Percentiles rank a stretch among this genome's conserved stretches.
phyloP scores from a whole-genome alignment of 306 rosid species.

The Rubus parviflorus region DNA sequence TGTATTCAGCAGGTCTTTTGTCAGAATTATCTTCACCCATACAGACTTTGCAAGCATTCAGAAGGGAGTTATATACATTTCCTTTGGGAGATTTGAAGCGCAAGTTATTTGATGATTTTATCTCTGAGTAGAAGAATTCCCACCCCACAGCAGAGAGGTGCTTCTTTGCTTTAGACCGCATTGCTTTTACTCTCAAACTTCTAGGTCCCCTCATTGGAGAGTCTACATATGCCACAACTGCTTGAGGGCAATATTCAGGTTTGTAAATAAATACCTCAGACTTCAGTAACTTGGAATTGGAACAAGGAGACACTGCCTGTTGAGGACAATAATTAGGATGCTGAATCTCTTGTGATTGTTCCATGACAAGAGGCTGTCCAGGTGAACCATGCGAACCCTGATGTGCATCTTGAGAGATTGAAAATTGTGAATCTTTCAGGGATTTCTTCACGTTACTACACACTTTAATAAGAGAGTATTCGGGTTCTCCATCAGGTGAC shows the following conservation, averaged over 20 bases:
- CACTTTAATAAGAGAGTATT: conserved; percentile 6
- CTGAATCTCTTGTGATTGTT: conserved; percentile 6
- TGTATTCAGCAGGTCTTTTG: conserved; percentile 25
- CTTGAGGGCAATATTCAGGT: conserved; percentile 15
- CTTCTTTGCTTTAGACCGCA: conserved; percentile 10
- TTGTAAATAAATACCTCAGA: conserved; percentile 5
- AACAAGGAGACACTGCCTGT: not conserved
- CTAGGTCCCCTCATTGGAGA: not conserved
- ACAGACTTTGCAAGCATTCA: conserved; percentile 43
- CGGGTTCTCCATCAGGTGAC: conserved; percentile 1
- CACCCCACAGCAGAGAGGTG: conserved; percentile 26
- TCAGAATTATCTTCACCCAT: conserved; percentile 27
- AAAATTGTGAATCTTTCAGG: not conserved
- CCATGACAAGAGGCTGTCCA: not conserved
- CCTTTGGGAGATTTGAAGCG: conserved; percentile 49
- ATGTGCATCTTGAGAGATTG: conserved; percentile 8
- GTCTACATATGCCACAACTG: conserved; percentile 5
- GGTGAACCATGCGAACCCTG: not conserved
- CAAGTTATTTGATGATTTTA: conserved; percentile 4
- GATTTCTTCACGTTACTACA: conserved; percentile 5
- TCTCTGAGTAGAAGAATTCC: not conserved
- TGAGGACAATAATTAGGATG: not conserved
- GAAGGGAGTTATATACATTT: conserved; percentile 27
- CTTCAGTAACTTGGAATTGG: not conserved
- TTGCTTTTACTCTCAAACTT: not conserved